Conservation (phyloP, 2,329 filamentous ascomycete species). For the Cytospora mali region DNA sequence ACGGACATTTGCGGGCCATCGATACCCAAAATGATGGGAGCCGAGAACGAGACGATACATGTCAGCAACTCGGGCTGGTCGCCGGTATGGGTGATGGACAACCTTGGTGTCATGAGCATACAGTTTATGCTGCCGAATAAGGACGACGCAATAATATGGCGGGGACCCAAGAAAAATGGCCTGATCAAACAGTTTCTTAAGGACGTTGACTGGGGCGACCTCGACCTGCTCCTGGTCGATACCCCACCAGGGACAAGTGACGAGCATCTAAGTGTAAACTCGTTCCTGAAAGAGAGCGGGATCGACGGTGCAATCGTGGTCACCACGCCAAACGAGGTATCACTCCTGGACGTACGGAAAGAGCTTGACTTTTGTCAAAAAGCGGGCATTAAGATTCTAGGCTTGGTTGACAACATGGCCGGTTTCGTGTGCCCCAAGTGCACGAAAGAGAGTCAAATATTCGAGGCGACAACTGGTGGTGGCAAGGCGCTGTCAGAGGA, state of each 20-base stretch:
- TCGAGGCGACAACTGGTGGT: slow-evolving; percentile 87
- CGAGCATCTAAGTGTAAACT: slow-evolving; percentile 93
- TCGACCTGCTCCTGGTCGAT: slow-evolving; percentile 92
- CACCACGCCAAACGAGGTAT: slow-evolving; percentile 93
- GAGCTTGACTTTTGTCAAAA: slow-evolving; percentile 98
- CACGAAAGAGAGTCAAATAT: slow-evolving; percentile 80
- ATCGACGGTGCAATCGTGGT: slow-evolving; percentile 93
- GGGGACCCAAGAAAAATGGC: slow-evolving; percentile 97
- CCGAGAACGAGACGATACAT: slow-evolving; percentile 91
- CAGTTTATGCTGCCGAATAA: slow-evolving; percentile 96
- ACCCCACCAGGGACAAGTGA: slow-evolving; percentile 95
- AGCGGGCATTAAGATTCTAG: slow-evolving; percentile 84
- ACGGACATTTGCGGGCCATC: slow-evolving; percentile 95
- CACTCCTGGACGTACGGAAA: slow-evolving; percentile 89
- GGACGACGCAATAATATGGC: slow-evolving; percentile 96
- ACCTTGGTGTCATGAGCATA: slow-evolving; percentile 93
- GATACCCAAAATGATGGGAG: slow-evolving; percentile 99
- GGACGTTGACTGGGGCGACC: slow-evolving; percentile 95
- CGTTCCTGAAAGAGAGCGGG: slow-evolving; percentile 84
- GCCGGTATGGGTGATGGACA: slow-evolving; percentile 94
- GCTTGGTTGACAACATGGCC: slow-evolving; percentile 96
- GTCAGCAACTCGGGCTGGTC: slow-evolving; percentile 87
- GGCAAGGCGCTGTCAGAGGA: slow-evolving; percentile 79
- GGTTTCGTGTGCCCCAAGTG: slow-evolving; percentile 96
- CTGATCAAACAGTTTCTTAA: slow-evolving; percentile 97